A percentile compares a stretch with the other conserved stretches of the same genome.
phyloP scores from a whole-genome alignment of 495 filamentous ascomycete species.

The Echria macrotheca region DNA sequence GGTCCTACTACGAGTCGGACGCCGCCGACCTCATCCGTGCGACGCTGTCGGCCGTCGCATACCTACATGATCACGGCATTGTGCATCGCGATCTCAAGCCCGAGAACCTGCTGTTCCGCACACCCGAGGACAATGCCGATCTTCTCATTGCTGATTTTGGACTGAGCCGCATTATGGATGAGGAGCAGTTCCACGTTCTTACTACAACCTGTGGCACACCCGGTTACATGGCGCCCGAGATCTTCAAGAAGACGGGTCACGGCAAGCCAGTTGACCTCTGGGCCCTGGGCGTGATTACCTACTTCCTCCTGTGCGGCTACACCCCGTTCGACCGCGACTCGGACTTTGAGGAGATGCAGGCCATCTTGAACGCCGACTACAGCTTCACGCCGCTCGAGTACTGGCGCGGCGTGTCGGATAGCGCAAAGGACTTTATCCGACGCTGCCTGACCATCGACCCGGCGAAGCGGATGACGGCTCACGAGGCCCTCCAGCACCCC shows the following conservation, averaged over 20 bases:
- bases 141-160: conserved; percentile 98
- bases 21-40: conserved; percentile 92
- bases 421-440: conserved; percentile 81
- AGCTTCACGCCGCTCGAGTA: conserved; percentile 93
- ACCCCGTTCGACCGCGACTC: conserved; percentile 97
- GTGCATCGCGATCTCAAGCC: conserved; percentile 82
- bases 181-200: conserved; percentile 95
- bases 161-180: conserved; percentile 93
- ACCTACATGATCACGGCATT: conserved; percentile 96
- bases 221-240: conserved; percentile 96
- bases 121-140: conserved; percentile 76
- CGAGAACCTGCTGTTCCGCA: conserved; percentile 74
- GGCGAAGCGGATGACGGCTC: conserved; percentile 80
- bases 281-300: conserved; percentile 95
- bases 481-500: conserved; percentile 82
- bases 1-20: conserved; percentile 95
- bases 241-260: conserved; percentile 83
- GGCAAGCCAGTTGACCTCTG: conserved; percentile 90
- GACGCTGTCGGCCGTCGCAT: conserved; percentile 93
- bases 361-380: conserved; percentile 94
- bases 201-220: conserved; percentile 97
- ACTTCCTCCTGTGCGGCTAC: conserved; percentile 96
- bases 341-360: conserved; percentile 98
- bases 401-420: conserved; percentile 87
- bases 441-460: conserved; percentile 85